These are phyloP conservation scores for Wickerhamomyces mucosus DNA, from an alignment of 805 yeast genomes.

Conservation along the genomic window DNA sequence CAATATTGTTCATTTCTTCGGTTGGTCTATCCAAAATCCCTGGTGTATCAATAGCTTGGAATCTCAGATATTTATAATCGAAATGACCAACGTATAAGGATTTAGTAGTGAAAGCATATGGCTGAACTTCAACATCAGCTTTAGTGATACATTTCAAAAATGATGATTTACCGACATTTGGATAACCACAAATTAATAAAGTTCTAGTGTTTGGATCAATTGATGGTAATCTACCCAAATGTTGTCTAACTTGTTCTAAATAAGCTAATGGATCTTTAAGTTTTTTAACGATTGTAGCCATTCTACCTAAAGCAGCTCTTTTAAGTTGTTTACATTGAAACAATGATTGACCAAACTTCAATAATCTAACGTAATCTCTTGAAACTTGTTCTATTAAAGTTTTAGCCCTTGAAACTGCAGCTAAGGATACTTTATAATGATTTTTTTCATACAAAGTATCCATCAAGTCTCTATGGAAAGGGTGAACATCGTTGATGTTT, in stretches of 20 bases:
- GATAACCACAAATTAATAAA: slow-evolving; percentile 94
- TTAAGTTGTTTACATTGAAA: slow-evolving; percentile 98
- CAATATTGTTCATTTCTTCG: slow-evolving; percentile 99
- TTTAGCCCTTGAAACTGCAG: slow-evolving; percentile 90
- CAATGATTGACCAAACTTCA: slow-evolving; percentile 95
- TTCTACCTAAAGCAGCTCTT: slow-evolving; percentile 98
- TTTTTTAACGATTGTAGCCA: slow-evolving; percentile 97
- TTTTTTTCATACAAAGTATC: slow-evolving; percentile 97
- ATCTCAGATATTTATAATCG: slow-evolving; percentile 93
- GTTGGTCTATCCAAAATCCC: slow-evolving; percentile 98
- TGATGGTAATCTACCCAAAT: slow-evolving; percentile 94
- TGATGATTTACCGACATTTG: slow-evolving; percentile 98
- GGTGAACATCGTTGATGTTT: slow-evolving; percentile 93
- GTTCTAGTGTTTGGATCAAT: slow-evolving; percentile 99
- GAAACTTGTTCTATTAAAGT: slow-evolving; percentile 91
- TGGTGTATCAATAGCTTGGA: slow-evolving; percentile 99
- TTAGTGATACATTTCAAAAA: slow-evolving; percentile 88
- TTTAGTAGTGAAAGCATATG: slow-evolving; percentile 98
- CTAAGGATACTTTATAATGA: slow-evolving; percentile 93
- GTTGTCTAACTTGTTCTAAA: slow-evolving; percentile 98
- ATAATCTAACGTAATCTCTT: slow-evolving; percentile 86
- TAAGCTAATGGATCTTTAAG: slow-evolving; percentile 89
- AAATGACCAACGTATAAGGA: slow-evolving; percentile 97
- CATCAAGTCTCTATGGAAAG: slow-evolving; percentile 96
- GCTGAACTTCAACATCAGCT: slow-evolving; percentile 98